Evolutionary conservation across 2,329 filamentous ascomycete species (phyloP).

Genomic region (Elsinoe batatas): DNA sequence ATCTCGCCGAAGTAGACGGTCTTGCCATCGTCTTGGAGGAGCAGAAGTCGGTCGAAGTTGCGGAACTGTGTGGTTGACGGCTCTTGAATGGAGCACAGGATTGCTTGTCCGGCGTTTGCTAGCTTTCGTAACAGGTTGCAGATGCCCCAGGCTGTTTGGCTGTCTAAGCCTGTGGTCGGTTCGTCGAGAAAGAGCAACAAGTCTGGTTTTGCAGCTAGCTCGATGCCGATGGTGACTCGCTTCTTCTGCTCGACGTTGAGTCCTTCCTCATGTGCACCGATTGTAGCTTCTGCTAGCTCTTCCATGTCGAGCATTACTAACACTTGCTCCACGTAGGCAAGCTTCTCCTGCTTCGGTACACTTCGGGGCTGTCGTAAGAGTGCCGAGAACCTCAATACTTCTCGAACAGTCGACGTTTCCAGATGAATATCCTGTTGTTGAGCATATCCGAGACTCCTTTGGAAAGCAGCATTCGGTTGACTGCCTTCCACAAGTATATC

Average conservation of each 20-base stretch:
- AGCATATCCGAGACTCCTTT: neutral
- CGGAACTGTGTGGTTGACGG: neutral
- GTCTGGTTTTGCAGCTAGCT: neutral
- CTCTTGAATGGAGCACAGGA: neutral
- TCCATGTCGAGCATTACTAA: neutral
- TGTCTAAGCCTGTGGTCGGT: neutral
- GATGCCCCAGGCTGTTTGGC: neutral
- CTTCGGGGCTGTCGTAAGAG: neutral
- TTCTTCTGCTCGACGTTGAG: neutral
- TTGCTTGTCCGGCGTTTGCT: neutral
- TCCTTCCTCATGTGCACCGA: neutral
- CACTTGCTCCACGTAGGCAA: neutral
- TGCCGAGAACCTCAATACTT: neutral
- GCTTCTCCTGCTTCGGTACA: neutral
- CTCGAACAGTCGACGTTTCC: neutral
- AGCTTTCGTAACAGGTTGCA: neutral
- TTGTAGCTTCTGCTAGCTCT: neutral
- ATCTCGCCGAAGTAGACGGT: conserved; percentile 4
- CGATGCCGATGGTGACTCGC: neutral
- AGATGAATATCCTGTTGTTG: neutral
- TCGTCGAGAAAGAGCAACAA: neutral
- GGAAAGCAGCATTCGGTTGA: neutral
- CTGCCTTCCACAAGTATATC: neutral
- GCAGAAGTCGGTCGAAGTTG: neutral
- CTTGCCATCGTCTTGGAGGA: neutral